These are phyloP conservation scores for Lactarius tabidus DNA, from an alignment of 768 basidiomycete species.

Conservation along the genomic window DNA sequence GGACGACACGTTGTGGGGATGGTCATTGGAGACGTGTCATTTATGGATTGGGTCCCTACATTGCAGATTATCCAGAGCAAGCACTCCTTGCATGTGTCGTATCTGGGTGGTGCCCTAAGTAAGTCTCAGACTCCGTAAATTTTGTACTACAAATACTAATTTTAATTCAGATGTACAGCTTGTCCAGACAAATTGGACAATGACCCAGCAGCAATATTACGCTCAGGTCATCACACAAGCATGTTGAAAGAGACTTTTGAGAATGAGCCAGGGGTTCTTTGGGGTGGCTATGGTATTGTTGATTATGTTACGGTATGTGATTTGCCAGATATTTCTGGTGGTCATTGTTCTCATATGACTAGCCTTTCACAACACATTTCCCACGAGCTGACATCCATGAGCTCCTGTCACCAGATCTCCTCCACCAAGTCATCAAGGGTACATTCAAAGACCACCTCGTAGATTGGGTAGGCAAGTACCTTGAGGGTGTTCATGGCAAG, in stretches of 20 bases:
- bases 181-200: too few relatives aligned
- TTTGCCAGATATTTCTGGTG: neutral
- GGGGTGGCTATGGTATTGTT: neutral
- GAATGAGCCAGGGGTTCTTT: too few relatives aligned
- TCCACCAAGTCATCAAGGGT: neutral
- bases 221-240: too few relatives aligned
- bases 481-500: neutral
- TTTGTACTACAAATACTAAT: too few relatives aligned
- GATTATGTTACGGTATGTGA: too few relatives aligned
- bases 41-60: neutral
- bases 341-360: neutral
- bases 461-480: neutral
- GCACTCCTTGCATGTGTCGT: neutral
- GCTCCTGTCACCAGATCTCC: neutral
- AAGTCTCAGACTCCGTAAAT: too few relatives aligned
- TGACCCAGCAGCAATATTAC: too few relatives aligned
- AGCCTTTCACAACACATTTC: too few relatives aligned
- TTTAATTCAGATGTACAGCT: too few relatives aligned
- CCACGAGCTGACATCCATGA: too few relatives aligned
- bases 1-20: too few relatives aligned
- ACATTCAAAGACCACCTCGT: neutral
- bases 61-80: neutral
- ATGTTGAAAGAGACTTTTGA: too few relatives aligned
- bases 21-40: neutral
- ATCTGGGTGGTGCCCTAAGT: neutral